Evolutionary conservation across 2,329 filamentous ascomycete species (phyloP).

Genomic region (Hawksworthiomyces lignivorus): DNA sequence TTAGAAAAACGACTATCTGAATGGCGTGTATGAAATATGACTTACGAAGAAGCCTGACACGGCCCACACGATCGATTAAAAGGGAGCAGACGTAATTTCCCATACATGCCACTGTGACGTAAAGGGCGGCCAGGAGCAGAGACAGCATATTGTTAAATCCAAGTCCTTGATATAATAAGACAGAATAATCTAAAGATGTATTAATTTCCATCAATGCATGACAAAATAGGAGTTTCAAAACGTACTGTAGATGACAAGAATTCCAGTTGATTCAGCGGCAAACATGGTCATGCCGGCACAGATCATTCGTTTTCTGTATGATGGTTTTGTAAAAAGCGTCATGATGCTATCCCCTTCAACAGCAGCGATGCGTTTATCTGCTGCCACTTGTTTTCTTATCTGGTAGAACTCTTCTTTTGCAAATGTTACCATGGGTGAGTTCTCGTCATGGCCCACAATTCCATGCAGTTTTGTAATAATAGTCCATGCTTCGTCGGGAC

Average conservation of each 20-base stretch:
- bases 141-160: slow-evolving; percentile 2
- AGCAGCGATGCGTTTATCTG: background rate
- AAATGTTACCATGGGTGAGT: too few relatives aligned
- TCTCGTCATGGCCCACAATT: too few relatives aligned
- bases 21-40: background rate
- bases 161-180: background rate
- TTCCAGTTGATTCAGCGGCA: background rate
- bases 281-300: slow-evolving; percentile 1
- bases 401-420: too few relatives aligned
- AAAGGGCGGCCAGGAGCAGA: slow-evolving; percentile 3
- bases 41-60: background rate
- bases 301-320: slow-evolving; percentile 6
- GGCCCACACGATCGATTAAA: slow-evolving; percentile 1
- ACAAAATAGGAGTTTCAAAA: too few relatives aligned
- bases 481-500: too few relatives aligned
- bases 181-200: slow-evolving; percentile 2
- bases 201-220: too few relatives aligned
- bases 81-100: slow-evolving; percentile 3
- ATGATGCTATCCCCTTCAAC: background rate
- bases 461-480: too few relatives aligned
- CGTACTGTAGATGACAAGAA: slow-evolving; percentile 5
- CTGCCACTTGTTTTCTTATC: background rate
- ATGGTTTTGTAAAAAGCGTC: background rate
- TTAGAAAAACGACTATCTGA: too few relatives aligned
- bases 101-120: slow-evolving; percentile 2